These are phyloP conservation scores for Lentinula novae-zelandiae DNA, from an alignment of 1,284 basidiomycete species.

Conservation along the genomic window DNA sequence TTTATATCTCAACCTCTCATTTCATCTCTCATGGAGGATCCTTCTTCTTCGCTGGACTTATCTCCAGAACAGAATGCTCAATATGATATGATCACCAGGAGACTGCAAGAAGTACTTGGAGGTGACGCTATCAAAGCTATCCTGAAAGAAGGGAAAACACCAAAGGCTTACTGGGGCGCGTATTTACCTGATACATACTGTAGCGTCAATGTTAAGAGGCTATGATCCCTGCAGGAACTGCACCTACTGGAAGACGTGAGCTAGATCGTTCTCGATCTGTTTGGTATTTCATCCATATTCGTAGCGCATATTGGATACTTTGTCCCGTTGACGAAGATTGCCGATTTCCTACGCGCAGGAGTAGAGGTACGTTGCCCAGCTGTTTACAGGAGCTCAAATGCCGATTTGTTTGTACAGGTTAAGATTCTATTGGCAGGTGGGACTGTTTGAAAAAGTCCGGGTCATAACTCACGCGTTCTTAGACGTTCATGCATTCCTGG, in stretches of 20 bases:
- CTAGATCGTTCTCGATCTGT: not conserved
- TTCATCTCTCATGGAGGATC: not conserved
- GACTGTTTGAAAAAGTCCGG: constrained; percentile 18
- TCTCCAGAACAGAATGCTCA: constrained; percentile 21
- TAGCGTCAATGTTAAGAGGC: constrained; percentile 2
- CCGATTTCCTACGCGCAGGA: constrained; percentile 92
- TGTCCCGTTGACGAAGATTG: constrained; percentile 93
- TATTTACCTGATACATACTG: constrained; percentile 18
- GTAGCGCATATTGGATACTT: constrained; percentile 97
- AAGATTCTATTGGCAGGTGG: constrained; percentile 87
- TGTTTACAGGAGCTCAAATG: not conserved
- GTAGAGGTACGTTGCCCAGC: constrained; percentile 56
- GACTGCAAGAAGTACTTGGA: constrained; percentile 87
- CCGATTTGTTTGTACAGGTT: constrained; percentile 43
- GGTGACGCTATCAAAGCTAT: constrained; percentile 82
- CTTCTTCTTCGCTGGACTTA: not conserved
- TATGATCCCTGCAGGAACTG: constrained; percentile 61
- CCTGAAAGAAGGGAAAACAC: constrained; percentile 72
- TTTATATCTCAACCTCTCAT: not conserved
- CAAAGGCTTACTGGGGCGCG: constrained; percentile 89
- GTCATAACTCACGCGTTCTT: constrained; percentile 10
- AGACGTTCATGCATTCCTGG: constrained; percentile 98
- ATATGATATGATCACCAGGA: constrained; percentile 84
- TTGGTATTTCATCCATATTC: constrained; percentile 1
- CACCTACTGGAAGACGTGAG: constrained; percentile 92